Evolutionary conservation across 129 eudicot genomes (phyloP), one percentile per base, ranked within the genome.

Genomic region (Smallanthus sonchifolius): DNA sequence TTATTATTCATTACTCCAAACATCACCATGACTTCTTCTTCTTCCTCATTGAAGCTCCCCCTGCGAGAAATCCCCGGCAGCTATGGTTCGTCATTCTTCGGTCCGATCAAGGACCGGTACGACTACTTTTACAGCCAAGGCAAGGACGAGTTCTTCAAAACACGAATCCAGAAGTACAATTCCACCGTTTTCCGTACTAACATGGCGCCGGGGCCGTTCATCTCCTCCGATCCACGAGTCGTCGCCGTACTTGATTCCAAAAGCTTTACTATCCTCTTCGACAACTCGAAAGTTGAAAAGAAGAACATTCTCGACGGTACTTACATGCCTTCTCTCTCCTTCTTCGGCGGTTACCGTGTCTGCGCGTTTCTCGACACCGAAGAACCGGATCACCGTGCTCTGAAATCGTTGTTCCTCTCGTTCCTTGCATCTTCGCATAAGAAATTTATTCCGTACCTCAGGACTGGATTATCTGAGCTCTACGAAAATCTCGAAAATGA

Each of bases 101-200:
- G 97, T 10, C 64, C 94, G 1, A 43, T 87, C 3, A 83, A 75
- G 54, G 94, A 91, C 60, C 84, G 94, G 0, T 73, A 67, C 16
- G 89, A 86, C 61, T 91, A 73, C 81, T 84, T 81, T 70, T 87
- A 86, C 87, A 75, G 65, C 65, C 89, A 91, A 81, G 97, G 97
- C 40, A 28, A 62, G 5, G 91, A 87, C n/a, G 79, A 79, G 0
- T 91, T 85, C 73, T 91, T 87, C 79, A 75, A 52, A 56, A 11
- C 82, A 10, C 79, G 91, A 36, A 79, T 91, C 32, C 20, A 85
- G 20, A 91, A 85, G 24, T 80, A 87, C 80, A 79, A 84, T 0
- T 85, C 92, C 52, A 90, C 96, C 3, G 88, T 90, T n/a, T 62
- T 81, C 49, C 81, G 84, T 11, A 70, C 72, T 2, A 75, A 81